Percentiles rank a stretch among this genome's conserved stretches.
Conservation (phyloP, 768 basidiomycete species). For the Thelephora ganbajun region DNA sequence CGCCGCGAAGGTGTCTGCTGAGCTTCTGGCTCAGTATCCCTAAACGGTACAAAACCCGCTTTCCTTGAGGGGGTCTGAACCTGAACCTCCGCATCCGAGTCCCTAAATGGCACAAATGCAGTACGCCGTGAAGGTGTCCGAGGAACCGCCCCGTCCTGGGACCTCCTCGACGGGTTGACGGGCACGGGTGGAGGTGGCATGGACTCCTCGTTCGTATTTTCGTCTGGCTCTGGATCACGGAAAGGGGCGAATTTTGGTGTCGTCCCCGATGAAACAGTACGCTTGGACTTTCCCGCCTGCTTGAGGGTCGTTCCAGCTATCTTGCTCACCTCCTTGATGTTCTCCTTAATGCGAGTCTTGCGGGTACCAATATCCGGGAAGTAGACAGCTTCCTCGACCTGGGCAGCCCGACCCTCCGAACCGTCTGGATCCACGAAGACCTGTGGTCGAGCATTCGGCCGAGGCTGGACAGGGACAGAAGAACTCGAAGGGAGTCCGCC, state of each 20-base stretch:
- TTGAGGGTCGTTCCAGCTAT: constrained; percentile 52
- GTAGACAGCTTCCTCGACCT: constrained; percentile 25
- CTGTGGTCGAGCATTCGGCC: constrained; percentile 45
- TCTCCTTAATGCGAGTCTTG: constrained; percentile 69
- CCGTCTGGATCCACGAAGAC: constrained; percentile 65
- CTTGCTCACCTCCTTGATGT: constrained; percentile 56
- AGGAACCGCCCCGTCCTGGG: constrained; percentile 15
- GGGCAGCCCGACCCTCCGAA: constrained; percentile 28
- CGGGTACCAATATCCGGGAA: constrained; percentile 71
- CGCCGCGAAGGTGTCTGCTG: too few species aligned
- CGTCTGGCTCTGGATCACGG: constrained; percentile 37
- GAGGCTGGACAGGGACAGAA: constrained; percentile 19
- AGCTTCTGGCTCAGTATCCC: background rate
- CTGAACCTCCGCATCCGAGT: background rate
- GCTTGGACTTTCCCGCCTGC: constrained; percentile 42
- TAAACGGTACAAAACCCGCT: constrained; percentile 9
- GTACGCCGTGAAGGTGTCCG: constrained; percentile 19
- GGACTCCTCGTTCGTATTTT: constrained; percentile 8
- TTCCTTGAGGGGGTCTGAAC: constrained; percentile 19
- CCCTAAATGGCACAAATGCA: constrained; percentile 9
- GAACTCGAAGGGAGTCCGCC: constrained; percentile 13
- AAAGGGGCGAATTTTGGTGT: constrained; percentile 50
- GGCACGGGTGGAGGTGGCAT: constrained; percentile 25
- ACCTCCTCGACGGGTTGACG: constrained; percentile 8
- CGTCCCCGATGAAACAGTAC: constrained; percentile 30